Evolutionary conservation across 495 filamentous ascomycete genomes (phyloP).

Genomic region (Parathielavia appendiculata): DNA sequence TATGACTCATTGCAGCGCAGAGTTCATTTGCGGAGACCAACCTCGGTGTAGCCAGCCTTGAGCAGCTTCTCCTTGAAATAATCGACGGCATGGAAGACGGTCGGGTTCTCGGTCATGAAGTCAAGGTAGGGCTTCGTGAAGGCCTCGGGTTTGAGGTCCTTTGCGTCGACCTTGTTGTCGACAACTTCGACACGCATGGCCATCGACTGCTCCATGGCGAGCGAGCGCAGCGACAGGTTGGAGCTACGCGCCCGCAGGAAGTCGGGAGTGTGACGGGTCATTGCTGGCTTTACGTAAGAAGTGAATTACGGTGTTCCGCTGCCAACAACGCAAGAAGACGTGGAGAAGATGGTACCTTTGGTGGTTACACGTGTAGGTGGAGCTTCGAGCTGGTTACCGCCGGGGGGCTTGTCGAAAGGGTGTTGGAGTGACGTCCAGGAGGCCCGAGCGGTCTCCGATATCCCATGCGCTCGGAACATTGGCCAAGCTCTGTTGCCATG

Average conservation of each 20-base stretch:
- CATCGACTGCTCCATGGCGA: constrained; percentile 26
- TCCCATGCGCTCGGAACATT: too few relatives aligned
- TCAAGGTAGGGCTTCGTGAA: constrained; percentile 82
- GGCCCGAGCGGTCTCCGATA: too few relatives aligned
- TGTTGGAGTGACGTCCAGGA: too few relatives aligned
- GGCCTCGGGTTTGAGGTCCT: constrained; percentile 46
- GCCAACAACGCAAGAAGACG: too few relatives aligned
- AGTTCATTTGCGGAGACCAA: constrained; percentile 20
- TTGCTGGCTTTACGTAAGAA: constrained; percentile 9
- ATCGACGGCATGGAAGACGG: constrained; percentile 81
- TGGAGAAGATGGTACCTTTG: not conserved
- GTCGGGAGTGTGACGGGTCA: constrained; percentile 41
- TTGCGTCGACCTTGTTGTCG: constrained; percentile 28
- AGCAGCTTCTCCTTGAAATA: constrained; percentile 67
- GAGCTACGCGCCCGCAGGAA: constrained; percentile 39
- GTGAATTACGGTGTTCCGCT: not conserved
- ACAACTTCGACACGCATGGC: constrained; percentile 4
- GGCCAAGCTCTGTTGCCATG: too few relatives aligned
- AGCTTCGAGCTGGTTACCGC: too few relatives aligned
- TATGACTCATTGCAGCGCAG: not conserved
- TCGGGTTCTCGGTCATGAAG: constrained; percentile 86
- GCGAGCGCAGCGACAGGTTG: constrained; percentile 37
- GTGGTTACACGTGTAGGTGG: too few relatives aligned
- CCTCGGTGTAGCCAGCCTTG: constrained; percentile 63
- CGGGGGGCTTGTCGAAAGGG: too few relatives aligned